Base-by-base conservation (phyloP, 371 early-diverging fungal genomes). In the Blastocladiella emersonii region DNA sequence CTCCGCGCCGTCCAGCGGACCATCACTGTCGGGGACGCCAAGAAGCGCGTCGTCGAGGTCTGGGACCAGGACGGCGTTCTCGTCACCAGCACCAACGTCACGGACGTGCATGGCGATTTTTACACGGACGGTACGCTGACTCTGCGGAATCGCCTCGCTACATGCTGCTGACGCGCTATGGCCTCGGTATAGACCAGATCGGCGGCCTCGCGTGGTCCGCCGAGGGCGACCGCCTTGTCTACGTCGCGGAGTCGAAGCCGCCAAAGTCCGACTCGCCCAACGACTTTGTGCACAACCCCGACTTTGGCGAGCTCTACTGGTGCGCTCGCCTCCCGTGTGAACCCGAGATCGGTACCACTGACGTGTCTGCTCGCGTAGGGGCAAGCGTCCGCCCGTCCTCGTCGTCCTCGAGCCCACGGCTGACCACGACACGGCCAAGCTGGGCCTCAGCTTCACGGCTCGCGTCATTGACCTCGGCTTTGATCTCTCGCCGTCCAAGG, bases 201-300 rank as follows among this genome's bases (percentile, higher is more conserved):
- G 86, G 87, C 17, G 66, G 73, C 12, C 62, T 86, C n/a, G 69
- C 72, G 21, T 84, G 85, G 81, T 78, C 84, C 4, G 56, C 61
- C 13, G 73, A 75, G 62, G 80, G 77, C 63, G 66, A 48, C 49
- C 66, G 68, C 23, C 44, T 86, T 15, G 77, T 76, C 25, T 86
- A 86, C 57, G 68, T 78, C 23, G 87, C 87, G 19, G 87, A 86
- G 67, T 63, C 66, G 34, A 76, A 74, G 56, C 69, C 69, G 49
- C 63, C 66, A 12, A 73, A 76, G 39, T 37, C 39, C n/a, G 64
- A 45, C 39, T 25, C 34, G 30, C 55, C 57, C 27, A 21, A 63
- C 64, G 70, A 70, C 60, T 73, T 57, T 62, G 62, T 62, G 57
- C 69, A 69, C 45, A 74, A 68, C 10, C 73, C 77, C 43, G 82